Conservation (phyloP, 305 asterid species). For the Striga hermonthica region DNA sequence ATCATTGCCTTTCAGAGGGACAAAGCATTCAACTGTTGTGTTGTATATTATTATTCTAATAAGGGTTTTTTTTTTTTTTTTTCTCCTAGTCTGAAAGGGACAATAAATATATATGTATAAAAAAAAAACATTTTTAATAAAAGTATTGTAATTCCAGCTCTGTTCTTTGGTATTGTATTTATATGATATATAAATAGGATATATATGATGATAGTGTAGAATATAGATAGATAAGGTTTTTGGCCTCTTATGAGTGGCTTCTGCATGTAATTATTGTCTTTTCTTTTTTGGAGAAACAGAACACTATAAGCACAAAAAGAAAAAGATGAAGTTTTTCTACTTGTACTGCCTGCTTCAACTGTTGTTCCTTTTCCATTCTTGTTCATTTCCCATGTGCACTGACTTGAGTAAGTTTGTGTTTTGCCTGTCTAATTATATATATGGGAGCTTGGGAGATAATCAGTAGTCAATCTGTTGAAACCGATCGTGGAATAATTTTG, state of each 20-base stretch:
- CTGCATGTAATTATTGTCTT: conserved; percentile 36
- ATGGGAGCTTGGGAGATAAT: too few species aligned
- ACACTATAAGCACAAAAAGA: conserved; percentile 34
- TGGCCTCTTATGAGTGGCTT: conserved; percentile 11
- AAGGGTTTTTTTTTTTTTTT: conserved; percentile 33
- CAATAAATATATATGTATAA: conserved; percentile 20
- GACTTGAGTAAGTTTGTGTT: conserved; percentile 63
- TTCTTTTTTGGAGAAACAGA: conserved; percentile 24
- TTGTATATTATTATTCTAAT: conserved; percentile 31
- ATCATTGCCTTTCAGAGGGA: conserved; percentile 16
- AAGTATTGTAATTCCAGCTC: conserved; percentile 8
- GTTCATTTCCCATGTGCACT: conserved; percentile 70
- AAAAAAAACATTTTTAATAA: conserved; percentile 2
- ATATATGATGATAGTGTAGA: conserved; percentile 17
- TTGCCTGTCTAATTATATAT: not conserved
- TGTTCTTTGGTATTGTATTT: conserved; percentile 18
- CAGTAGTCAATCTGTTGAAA: too few species aligned
- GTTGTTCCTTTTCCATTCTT: conserved; percentile 45
- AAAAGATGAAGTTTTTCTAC: conserved; percentile 27
- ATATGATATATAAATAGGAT: conserved; percentile 1
- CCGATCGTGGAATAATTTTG: too few species aligned
- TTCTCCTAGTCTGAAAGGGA: conserved; percentile 28
- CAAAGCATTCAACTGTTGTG: not conserved
- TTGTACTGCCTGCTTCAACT: conserved; percentile 42
- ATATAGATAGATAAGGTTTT: conserved; percentile 31